A percentile compares a stretch with the other conserved stretches of the same genome.
Evolutionary conservation across 2,329 filamentous ascomycete species (phyloP).

Genomic region (Coniochaeta hoffmannii): DNA sequence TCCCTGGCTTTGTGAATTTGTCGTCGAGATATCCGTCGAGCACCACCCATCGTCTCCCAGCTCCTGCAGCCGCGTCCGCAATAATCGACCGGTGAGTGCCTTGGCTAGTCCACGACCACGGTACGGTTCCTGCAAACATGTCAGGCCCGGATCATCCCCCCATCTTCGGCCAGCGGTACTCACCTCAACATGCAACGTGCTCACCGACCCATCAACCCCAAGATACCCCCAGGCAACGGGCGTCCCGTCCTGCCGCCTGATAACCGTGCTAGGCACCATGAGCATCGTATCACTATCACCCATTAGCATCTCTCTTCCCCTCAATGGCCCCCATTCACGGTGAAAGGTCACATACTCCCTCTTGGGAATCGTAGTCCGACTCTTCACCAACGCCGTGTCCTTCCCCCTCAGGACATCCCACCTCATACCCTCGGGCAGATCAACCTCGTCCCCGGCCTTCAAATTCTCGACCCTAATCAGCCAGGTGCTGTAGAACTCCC

Average conservation of each 20-base stretch:
- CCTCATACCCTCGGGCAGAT: slow-evolving; percentile 38
- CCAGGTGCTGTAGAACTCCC: slow-evolving; percentile 47
- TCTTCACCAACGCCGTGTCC: slow-evolving; percentile 49
- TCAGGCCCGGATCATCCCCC: slow-evolving; percentile 40
- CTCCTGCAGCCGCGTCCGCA: slow-evolving; percentile 38
- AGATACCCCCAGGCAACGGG: slow-evolving; percentile 60
- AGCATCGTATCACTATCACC: slow-evolving; percentile 27
- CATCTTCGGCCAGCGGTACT: background rate
- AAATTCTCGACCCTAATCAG: slow-evolving; percentile 42
- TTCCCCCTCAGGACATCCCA: slow-evolving; percentile 43
- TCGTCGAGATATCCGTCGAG: slow-evolving; percentile 56
- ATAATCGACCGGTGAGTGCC: slow-evolving; percentile 48
- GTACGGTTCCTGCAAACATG: slow-evolving; percentile 38
- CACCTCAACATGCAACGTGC: slow-evolving; percentile 19
- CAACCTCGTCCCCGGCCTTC: slow-evolving; percentile 19
- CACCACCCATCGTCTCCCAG: slow-evolving; percentile 44
- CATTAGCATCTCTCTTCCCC: slow-evolving; percentile 15
- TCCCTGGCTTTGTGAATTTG: slow-evolving; percentile 52
- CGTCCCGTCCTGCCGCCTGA: slow-evolving; percentile 36
- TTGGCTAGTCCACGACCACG: slow-evolving; percentile 58
- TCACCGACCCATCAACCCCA: slow-evolving; percentile 19
- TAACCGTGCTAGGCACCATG: slow-evolving; percentile 36
- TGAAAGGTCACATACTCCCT: slow-evolving; percentile 31
- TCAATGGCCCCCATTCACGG: background rate
- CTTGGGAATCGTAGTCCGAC: slow-evolving; percentile 48